Percentiles rank a stretch among this genome's conserved stretches.
Conservation (phyloP, 2,329 filamentous ascomycete genomes). For the Pyrenophora seminiperda region DNA sequence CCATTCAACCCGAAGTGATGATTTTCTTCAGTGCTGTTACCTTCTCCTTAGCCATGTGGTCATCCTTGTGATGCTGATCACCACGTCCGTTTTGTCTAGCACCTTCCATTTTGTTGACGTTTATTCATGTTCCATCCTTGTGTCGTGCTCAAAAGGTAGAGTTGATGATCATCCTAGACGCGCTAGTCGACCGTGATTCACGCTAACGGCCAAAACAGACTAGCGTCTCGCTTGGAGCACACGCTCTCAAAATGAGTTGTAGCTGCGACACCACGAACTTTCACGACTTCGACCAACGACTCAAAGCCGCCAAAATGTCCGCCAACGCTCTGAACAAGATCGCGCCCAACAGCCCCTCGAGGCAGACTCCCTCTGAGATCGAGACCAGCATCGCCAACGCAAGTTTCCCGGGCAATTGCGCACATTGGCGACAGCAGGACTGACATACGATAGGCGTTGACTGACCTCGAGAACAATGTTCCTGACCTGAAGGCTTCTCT, state of each 20-base stretch:
- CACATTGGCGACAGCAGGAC: conserved; percentile 11
- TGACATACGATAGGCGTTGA: conserved; percentile 66
- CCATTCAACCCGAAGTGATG: too few relatives aligned
- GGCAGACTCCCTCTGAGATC: conserved; percentile 94
- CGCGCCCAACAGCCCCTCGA: conserved; percentile 93
- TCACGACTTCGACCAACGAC: conserved; percentile 35
- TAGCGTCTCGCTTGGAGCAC: conserved; percentile 12
- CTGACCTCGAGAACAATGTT: conserved; percentile 98
- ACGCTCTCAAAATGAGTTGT: conserved; percentile 5
- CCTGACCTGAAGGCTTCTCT: conserved; percentile 95
- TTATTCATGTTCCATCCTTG: too few relatives aligned
- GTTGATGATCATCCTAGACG: too few relatives aligned
- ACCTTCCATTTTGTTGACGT: too few relatives aligned
- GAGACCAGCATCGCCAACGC: conserved; percentile 93
- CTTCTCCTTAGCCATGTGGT: too few relatives aligned
- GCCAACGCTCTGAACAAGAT: conserved; percentile 87
- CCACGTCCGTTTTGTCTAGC: too few relatives aligned
- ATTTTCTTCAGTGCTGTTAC: too few relatives aligned
- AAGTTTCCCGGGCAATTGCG: conserved; percentile 53
- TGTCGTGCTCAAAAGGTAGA: too few relatives aligned
- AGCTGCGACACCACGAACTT: conserved; percentile 18
- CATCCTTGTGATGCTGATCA: too few relatives aligned
- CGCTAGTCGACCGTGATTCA: background rate
- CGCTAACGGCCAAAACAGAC: conserved; percentile 1
- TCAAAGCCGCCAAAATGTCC: conserved; percentile 61